Conservation (phyloP, 2,329 filamentous ascomycete genomes). For the Penicillium sp. region DNA sequence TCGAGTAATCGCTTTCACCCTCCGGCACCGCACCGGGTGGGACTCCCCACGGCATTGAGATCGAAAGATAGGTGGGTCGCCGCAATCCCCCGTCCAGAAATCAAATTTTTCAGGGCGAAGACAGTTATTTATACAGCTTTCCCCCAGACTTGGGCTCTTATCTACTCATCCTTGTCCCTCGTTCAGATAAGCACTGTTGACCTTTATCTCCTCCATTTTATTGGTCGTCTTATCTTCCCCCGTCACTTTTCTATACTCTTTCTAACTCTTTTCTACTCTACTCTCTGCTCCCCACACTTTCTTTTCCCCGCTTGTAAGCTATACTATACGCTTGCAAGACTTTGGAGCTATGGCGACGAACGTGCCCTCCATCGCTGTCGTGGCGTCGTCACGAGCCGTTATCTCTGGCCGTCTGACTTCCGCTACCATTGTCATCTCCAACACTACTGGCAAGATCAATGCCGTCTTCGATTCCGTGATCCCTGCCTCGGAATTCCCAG, state of each 20-base stretch:
- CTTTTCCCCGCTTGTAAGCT: background rate
- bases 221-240: background rate
- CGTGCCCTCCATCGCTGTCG: conserved; percentile 61
- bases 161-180: background rate
- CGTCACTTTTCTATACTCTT: background rate
- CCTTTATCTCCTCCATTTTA: background rate
- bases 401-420: conserved; percentile 73
- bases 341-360: conserved; percentile 20
- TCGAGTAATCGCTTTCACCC: conserved; percentile 19
- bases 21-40: conserved; percentile 4
- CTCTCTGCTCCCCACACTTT: background rate
- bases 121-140: conserved; percentile 17
- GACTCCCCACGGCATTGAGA: conserved; percentile 5
- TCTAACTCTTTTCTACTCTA: conserved; percentile 11
- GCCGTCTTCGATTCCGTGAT: conserved; percentile 71
- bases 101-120: conserved; percentile 5
- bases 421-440: conserved; percentile 79
- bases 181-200: conserved; percentile 7
- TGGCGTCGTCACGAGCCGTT: conserved; percentile 81
- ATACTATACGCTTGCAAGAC: no score
- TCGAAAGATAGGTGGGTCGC: background rate
- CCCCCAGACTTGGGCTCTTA: conserved; percentile 1
- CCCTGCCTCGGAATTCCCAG: conserved; percentile 71
- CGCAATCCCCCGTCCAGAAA: background rate
- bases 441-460: conserved; percentile 77